These are phyloP conservation scores for Rhodotorula sp. DNA, from an alignment of 1,284 basidiomycete genomes.

Conservation along the genomic window DNA sequence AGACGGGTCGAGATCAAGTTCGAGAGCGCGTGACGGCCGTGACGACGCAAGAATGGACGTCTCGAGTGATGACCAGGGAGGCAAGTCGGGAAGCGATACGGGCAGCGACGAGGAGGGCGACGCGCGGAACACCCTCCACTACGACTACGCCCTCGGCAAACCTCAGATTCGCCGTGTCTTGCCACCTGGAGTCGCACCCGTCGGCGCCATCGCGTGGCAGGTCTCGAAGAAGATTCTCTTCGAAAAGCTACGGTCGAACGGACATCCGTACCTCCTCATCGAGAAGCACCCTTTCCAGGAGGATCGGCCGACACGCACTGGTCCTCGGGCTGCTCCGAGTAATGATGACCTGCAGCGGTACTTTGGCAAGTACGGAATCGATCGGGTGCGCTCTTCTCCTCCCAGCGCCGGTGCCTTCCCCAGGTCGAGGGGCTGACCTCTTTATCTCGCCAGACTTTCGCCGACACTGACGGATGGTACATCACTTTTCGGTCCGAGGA, in stretches of 20 bases:
- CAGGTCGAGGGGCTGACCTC: not conserved
- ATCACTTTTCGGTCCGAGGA: slow-evolving; percentile 41
- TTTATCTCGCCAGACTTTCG: slow-evolving; percentile 40
- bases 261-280: slow-evolving; percentile 27
- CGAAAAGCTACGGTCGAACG: slow-evolving; percentile 34
- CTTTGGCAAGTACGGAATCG: slow-evolving; percentile 35
- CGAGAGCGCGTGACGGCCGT: slow-evolving; percentile 1
- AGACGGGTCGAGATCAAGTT: not conserved
- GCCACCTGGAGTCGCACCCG: slow-evolving; percentile 19
- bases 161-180: slow-evolving; percentile 6
- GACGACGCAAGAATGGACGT: slow-evolving; percentile 34
- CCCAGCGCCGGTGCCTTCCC: too few species aligned
- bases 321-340: slow-evolving; percentile 33
- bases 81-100: not conserved
- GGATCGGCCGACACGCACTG: slow-evolving; percentile 30
- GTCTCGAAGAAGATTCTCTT: slow-evolving; percentile 28
- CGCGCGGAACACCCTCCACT: slow-evolving; percentile 21
- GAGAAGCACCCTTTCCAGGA: slow-evolving; percentile 19
- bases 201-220: slow-evolving; percentile 37
- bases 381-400: slow-evolving; percentile 23
- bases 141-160: slow-evolving; percentile 5
- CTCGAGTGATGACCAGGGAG: slow-evolving; percentile 9
- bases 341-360: slow-evolving; percentile 40
- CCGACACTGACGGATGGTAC: slow-evolving; percentile 48
- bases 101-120: slow-evolving; percentile 12